These are phyloP conservation scores for Yamadazyma takamatsuzukensis DNA, from an alignment of 805 yeast genomes.

Conservation along the genomic window DNA sequence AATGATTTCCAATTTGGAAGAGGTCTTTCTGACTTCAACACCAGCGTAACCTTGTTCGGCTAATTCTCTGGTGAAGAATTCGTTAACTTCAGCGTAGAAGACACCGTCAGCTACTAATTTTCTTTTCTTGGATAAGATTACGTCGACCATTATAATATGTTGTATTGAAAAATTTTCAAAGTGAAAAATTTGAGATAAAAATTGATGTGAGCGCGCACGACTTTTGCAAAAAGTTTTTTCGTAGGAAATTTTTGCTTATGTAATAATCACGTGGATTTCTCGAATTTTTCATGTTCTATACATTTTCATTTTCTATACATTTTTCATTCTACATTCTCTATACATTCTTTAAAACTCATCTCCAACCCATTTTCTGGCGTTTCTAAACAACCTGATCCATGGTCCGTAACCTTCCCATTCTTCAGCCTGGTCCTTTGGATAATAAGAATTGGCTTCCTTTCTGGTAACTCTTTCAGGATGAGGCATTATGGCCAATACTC, in stretches of 20 bases:
- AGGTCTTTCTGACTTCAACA: conserved; percentile 98
- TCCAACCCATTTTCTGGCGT: conserved; percentile 92
- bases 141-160: conserved; percentile 26
- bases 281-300: conserved; percentile 4
- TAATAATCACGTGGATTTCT: conserved; percentile 3
- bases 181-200: conserved; percentile 6
- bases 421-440: conserved; percentile 58
- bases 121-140: conserved; percentile 90
- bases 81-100: conserved; percentile 99
- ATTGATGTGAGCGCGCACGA: conserved; percentile 7
- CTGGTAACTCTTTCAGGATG: conserved; percentile 96
- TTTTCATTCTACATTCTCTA: neutral
- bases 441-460: conserved; percentile 87
- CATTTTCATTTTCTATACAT: neutral
- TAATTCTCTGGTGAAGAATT: conserved; percentile 99
- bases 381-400: conserved; percentile 89
- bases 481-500: conserved; percentile 98
- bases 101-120: conserved; percentile 99
- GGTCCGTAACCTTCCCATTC: conserved; percentile 87
- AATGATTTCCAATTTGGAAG: conserved; percentile 96
- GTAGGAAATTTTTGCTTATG: neutral
- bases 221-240: neutral
- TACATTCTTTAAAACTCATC: conserved; percentile 16
- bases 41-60: conserved; percentile 99
- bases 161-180: conserved; percentile 6